phyloP scores from a whole-genome alignment of 441 rosid genomes.

The Geranium incanum region DNA sequence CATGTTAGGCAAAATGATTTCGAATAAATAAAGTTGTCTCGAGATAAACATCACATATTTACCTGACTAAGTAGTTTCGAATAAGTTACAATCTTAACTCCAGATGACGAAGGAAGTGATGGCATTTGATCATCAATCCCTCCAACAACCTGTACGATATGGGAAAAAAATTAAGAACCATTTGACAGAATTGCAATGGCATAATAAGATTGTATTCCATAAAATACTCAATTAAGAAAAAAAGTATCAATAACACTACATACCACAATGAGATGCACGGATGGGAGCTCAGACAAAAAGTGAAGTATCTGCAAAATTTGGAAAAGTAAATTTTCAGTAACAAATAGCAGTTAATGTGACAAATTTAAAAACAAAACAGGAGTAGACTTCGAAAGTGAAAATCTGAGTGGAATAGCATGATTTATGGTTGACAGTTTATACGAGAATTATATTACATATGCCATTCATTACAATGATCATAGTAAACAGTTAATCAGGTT shows the following conservation, averaged over 20 bases:
- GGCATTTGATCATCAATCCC: slow-evolving; percentile 81
- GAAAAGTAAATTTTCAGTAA: slow-evolving; percentile 9
- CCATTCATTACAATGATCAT: slow-evolving; percentile 6
- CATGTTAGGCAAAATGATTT: background rate
- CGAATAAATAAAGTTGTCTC: background rate
- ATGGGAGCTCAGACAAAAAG: slow-evolving; percentile 78
- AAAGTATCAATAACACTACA: slow-evolving; percentile 19
- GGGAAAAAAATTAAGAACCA: slow-evolving; percentile 20
- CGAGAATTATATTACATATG: background rate
- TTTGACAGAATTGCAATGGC: slow-evolving; percentile 14
- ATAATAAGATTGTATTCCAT: background rate
- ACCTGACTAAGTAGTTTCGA: slow-evolving; percentile 82
- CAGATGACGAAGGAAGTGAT: slow-evolving; percentile 66
- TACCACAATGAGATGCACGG: slow-evolving; percentile 86
- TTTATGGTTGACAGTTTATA: slow-evolving; percentile 4
- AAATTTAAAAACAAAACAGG: background rate
- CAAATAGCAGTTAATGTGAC: background rate
- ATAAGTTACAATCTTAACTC: slow-evolving; percentile 66
- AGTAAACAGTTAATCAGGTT: background rate
- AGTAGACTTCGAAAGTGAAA: slow-evolving; percentile 1
- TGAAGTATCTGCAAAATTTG: slow-evolving; percentile 66
- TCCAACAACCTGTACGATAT: slow-evolving; percentile 72
- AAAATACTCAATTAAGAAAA: slow-evolving; percentile 20
- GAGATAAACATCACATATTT: slow-evolving; percentile 14
- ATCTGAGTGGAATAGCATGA: background rate